Evolutionary conservation across 2,329 filamentous ascomycete species (phyloP).

Genomic region (Aspergillus quadrilineatus): DNA sequence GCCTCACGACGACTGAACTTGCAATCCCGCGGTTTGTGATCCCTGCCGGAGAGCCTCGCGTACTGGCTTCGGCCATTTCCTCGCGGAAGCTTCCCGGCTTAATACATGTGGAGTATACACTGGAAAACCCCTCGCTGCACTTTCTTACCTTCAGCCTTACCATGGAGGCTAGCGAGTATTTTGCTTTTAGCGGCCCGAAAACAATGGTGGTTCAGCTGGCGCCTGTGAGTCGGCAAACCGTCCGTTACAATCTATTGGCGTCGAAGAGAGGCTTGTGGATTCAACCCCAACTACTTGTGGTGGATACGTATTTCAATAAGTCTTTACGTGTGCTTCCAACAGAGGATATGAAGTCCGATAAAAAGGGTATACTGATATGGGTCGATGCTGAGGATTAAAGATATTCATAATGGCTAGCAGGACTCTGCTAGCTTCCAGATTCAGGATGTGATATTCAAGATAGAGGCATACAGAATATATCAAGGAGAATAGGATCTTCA

Average conservation of each 20-base stretch:
- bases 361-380: conserved; percentile 51
- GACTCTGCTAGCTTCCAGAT: not conserved
- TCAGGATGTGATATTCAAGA: not conserved
- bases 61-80: conserved; percentile 57
- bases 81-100: conserved; percentile 36
- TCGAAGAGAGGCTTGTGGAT: conserved; percentile 65
- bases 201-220: conserved; percentile 75
- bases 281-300: conserved; percentile 70
- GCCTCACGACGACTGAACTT: conserved; percentile 65
- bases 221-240: conserved; percentile 71
- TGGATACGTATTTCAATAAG: conserved; percentile 93
- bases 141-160: conserved; percentile 88
- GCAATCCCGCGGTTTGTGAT: conserved; percentile 77
- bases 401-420: not conserved
- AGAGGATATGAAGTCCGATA: conserved; percentile 61
- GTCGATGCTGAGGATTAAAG: conserved; percentile 41
- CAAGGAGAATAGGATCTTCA: too few species aligned
- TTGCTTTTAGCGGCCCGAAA: conserved; percentile 90
- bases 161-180: conserved; percentile 90
- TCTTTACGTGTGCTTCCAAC: conserved; percentile 77
- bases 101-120: conserved; percentile 61
- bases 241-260: conserved; percentile 74
- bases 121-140: conserved; percentile 93
- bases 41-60: conserved; percentile 80
- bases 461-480: not conserved